Base-by-base conservation (phyloP, 495 filamentous ascomycete species). In the Podospora didyma region DNA sequence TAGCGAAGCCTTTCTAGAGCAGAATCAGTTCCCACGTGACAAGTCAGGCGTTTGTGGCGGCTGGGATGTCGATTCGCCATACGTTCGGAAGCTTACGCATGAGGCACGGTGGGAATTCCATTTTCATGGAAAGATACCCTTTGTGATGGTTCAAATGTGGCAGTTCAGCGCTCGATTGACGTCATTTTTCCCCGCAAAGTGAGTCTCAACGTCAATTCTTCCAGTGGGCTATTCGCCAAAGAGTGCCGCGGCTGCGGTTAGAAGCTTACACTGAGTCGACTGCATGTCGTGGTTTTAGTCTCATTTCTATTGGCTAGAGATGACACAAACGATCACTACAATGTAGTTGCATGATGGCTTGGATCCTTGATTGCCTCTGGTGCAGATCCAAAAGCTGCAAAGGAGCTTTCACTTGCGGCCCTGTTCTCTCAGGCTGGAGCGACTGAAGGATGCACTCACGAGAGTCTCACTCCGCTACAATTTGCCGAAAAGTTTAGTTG, bases 11-110 rank as follows among this genome's bases (percentile, higher is more conserved):
- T 63, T 65, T 23, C 16, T n/a, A 2, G 35, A 20, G 14, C 47
- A 49, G 10, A 41, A 60, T 21, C 58, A 62, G 37, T 76, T 67
- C 47, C 44, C 66, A 14, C 73, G 72, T 21, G 67, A 75, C 54
- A 68, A 76, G 39, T 61, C 73, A 1, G 72, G 73, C 51, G 66
- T 71, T 11, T 76, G 72, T 49, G 74, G 74, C 12, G 59, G 74
- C 59, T 76, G 72, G 71, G 68, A 75, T 49, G 68, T 69, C 11
- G 71, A 73, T 47, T 73, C 70, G 39, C 39, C 39, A 14, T 42
- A 14, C n/a, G 39, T 42, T 42, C 39, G 39, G 4, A 42, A 17
- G 4, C n/a, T 16, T 42, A 42, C 39, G 39, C 39, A 42, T 42
- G 9, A 5, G 39, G 39, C 12, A 16, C 4, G 39, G 39, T 2